These are phyloP conservation scores for Polygonum maritimum DNA, from an alignment of 148 eudicot genomes.

Conservation along the genomic window DNA sequence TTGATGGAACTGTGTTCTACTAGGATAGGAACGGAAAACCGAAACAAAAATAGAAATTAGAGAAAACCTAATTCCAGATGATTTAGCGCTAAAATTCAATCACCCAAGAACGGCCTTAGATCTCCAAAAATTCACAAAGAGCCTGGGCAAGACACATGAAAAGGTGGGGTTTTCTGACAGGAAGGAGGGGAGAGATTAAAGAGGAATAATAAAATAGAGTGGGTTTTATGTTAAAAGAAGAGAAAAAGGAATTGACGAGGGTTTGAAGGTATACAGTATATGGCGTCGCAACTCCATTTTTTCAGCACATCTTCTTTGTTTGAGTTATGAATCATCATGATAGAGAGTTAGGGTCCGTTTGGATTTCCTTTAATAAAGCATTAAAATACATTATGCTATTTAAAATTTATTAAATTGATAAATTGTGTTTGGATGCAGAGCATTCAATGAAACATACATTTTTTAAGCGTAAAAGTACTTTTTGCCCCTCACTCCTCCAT, in stretches of 20 bases:
- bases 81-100: slow-evolving; percentile 1
- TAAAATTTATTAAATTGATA: too few relatives aligned
- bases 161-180: slow-evolving; percentile 1
- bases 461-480: too few relatives aligned
- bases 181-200: neutral
- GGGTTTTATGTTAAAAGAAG: neutral
- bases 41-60: neutral
- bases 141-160: neutral
- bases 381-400: too few relatives aligned
- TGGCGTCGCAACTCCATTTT: neutral
- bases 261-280: neutral
- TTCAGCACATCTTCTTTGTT: neutral
- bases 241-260: neutral
- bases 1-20: neutral
- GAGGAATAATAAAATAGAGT: neutral
- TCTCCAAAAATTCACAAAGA: neutral
- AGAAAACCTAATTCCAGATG: neutral
- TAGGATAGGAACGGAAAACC: neutral
- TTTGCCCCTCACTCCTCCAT: too few relatives aligned
- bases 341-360: neutral
- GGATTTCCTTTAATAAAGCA: too few relatives aligned
- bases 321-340: neutral
- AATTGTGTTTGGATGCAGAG: too few relatives aligned
- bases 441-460: too few relatives aligned
- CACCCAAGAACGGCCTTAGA: neutral